phyloP scores from a whole-genome alignment of 2,329 filamentous ascomycete species.

The Ophiocordyceps camponoti-floridani region DNA sequence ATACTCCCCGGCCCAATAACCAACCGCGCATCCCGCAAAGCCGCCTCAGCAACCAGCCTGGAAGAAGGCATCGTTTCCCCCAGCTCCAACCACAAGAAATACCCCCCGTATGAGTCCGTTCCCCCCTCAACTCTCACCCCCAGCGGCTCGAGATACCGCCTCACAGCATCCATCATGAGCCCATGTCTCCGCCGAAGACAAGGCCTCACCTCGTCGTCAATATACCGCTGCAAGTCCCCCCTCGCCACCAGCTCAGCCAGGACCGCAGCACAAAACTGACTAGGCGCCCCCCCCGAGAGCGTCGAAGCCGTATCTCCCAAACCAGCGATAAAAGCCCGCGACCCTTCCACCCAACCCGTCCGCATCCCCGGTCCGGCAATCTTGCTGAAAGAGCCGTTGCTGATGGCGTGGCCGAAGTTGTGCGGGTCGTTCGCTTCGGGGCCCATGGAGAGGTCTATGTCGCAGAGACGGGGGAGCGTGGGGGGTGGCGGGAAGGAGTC shows the following conservation, averaged over 20 bases:
- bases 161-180: slow-evolving; percentile 39
- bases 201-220: slow-evolving; percentile 23
- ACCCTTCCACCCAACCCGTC: slow-evolving; percentile 77
- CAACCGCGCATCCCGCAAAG: slow-evolving; percentile 44
- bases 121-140: slow-evolving; percentile 30
- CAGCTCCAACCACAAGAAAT: slow-evolving; percentile 64
- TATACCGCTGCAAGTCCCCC: slow-evolving; percentile 24
- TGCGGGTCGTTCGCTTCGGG: slow-evolving; percentile 20
- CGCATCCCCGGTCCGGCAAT: slow-evolving; percentile 64
- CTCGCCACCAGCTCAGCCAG: slow-evolving; percentile 27
- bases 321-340: slow-evolving; percentile 32
- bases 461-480: slow-evolving; percentile 58
- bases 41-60: slow-evolving; percentile 36
- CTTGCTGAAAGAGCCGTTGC: slow-evolving; percentile 85
- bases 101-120: slow-evolving; percentile 50
- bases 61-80: slow-evolving; percentile 20
- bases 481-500: slow-evolving; percentile 15
- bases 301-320: slow-evolving; percentile 34
- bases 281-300: slow-evolving; percentile 37
- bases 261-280: slow-evolving; percentile 33
- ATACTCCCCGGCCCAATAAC: slow-evolving; percentile 49
- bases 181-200: slow-evolving; percentile 25
- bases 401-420: slow-evolving; percentile 59
- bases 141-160: slow-evolving; percentile 39
- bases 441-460: slow-evolving; percentile 55